Base-by-base conservation (phyloP, 257 asterid species). In the Rauvolfia tetraphylla region DNA sequence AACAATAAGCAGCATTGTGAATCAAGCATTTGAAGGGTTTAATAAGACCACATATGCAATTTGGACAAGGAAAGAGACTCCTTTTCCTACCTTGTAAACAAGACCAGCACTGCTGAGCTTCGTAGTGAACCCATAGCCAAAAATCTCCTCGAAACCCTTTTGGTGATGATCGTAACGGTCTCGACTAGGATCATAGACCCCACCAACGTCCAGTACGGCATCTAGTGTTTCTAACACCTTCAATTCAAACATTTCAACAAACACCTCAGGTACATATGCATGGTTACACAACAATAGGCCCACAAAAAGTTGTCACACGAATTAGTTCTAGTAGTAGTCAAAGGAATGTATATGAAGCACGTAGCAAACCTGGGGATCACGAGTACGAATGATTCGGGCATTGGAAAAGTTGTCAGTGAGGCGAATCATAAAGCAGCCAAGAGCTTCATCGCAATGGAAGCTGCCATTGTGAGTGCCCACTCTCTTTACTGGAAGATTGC, bases 41-140 rank as follows among this genome's bases (percentile, higher is more conserved):
- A 39, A 67, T 8, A 57, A 53, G 13, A 68, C 23, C 7, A 25
- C 0, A 53, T 25, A 20, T 11, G 13, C 56, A 22, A 73, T 41
- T 69, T 31, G 15, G 3, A 31, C 20, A 66, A 70, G 63, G 76
- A 67, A 17, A 36, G 59, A 73, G 13, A 1, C 57, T 31, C 15
- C 36, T 31, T 14, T 39, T 14, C 46, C 39, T 75, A 93, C 98
- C 94, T 93, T 93, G 85, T 90, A 93, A 76, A 93, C 87, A 81
- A 93, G 96, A 75, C 98, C 98, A 85, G 97, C 97, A 84, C 98
- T 93, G 42, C 97, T 93, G 74, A 93, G 96, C 88, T 93, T 93
- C 46, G 96, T 89, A 71, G 20, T 84, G 83, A 91, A 93, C 7
- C 97, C 98, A 84, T 90, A 88, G 8, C 97, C 98, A 66, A 93